Evolutionary conservation across 2,329 filamentous ascomycete genomes (phyloP).

Genomic region (Beauveria medogensis): DNA sequence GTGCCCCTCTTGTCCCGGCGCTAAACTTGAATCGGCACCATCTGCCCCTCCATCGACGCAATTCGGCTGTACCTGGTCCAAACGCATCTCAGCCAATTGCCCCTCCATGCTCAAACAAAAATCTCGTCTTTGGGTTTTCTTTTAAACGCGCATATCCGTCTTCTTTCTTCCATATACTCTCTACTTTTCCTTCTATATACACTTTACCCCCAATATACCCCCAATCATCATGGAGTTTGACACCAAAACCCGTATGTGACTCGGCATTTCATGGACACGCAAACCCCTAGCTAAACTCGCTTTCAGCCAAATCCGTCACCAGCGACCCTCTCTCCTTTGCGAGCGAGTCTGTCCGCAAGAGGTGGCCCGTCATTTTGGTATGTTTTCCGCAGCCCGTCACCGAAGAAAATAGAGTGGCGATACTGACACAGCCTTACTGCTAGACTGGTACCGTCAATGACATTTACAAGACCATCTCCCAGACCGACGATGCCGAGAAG

Average conservation of each 20-base stretch:
- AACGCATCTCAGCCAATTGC: constrained; percentile 10
- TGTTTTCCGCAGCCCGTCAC: not conserved
- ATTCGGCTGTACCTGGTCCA: not conserved
- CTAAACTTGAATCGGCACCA: not conserved
- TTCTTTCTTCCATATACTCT: not conserved
- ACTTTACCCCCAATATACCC: not conserved
- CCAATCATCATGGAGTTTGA: constrained; percentile 58
- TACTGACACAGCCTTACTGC: not conserved
- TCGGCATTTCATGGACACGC: not conserved
- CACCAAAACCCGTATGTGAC: constrained; percentile 59
- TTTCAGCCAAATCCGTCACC: constrained; percentile 66
- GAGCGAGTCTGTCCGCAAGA: constrained; percentile 70
- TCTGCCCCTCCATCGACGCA: constrained; percentile 7
- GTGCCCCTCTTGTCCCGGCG: not conserved
- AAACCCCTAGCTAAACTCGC: not conserved
- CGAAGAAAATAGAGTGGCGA: not conserved
- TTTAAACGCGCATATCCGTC: constrained; percentile 7
- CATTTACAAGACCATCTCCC: constrained; percentile 65
- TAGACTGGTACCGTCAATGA: constrained; percentile 92
- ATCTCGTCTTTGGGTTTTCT: not conserved
- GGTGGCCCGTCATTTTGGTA: constrained; percentile 92
- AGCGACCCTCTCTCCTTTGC: constrained; percentile 82
- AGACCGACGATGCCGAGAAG: constrained; percentile 53
- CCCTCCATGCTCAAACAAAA: constrained; percentile 8
- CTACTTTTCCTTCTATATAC: not conserved